Percentiles rank a stretch among this genome's conserved stretches.
phyloP scores from a whole-genome alignment of 306 rosid species.

The Rosa persica region DNA sequence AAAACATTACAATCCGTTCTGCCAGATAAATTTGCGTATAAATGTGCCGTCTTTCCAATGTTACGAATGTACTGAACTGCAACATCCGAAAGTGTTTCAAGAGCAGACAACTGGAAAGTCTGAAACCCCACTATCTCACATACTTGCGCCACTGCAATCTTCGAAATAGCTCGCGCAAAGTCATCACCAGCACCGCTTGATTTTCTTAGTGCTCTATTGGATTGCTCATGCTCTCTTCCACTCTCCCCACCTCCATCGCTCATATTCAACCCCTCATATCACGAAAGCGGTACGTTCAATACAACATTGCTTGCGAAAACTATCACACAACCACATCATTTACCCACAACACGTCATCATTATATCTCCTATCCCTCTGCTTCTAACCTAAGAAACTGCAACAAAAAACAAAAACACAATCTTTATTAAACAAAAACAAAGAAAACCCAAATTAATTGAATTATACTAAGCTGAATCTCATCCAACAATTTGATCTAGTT shows the following conservation, averaged over 20 bases:
- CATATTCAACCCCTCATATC: constrained; percentile 93
- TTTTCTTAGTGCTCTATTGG: constrained; percentile 36
- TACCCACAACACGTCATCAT: background rate
- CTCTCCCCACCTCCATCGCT: constrained; percentile 84
- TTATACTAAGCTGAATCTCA: background rate
- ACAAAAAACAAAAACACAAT: background rate
- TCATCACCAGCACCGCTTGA: constrained; percentile 47
- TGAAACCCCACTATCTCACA: constrained; percentile 81
- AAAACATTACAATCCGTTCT: constrained; percentile 64
- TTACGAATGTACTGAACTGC: constrained; percentile 47
- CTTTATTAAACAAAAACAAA: background rate
- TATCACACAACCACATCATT: constrained; percentile 22
- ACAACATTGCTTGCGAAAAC: constrained; percentile 33
- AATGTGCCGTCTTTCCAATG: constrained; percentile 61
- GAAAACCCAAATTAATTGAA: background rate
- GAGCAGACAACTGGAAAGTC: constrained; percentile 70
- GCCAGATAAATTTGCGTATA: constrained; percentile 66
- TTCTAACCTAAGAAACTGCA: constrained; percentile 29
- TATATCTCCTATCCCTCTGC: constrained; percentile 13
- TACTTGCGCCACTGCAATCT: constrained; percentile 65
- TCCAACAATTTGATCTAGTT: background rate
- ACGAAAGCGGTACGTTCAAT: constrained; percentile 39
- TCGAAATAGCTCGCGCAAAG: constrained; percentile 50
- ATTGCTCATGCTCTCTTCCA: constrained; percentile 65
- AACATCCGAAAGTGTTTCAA: constrained; percentile 56